Conservation (phyloP, 768 basidiomycete species). For the Cyclocybe cylindracea region DNA sequence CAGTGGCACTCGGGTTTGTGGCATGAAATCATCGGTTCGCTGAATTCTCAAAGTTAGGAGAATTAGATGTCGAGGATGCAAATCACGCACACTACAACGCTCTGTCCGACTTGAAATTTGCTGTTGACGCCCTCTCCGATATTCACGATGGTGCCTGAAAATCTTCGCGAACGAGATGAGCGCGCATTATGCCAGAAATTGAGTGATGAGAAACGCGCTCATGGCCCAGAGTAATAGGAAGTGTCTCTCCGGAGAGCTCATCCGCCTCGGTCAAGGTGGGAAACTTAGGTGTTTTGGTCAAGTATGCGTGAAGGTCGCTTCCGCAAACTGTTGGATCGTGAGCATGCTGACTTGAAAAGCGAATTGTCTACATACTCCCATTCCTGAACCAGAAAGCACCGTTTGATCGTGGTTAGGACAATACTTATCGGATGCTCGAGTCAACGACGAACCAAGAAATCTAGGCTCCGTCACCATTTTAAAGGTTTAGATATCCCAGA, state of each 20-base stretch:
- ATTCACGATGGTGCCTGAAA: slow-evolving; percentile 35
- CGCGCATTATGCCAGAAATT: not conserved
- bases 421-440: not conserved
- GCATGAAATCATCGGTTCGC: slow-evolving; percentile 45
- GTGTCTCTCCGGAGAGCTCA: slow-evolving; percentile 35
- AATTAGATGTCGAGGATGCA: not conserved
- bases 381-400: slow-evolving; percentile 19
- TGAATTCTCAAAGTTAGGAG: slow-evolving; percentile 10
- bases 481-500: not conserved
- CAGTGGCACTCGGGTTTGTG: slow-evolving; percentile 31
- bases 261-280: slow-evolving; percentile 35
- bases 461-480: slow-evolving; percentile 7
- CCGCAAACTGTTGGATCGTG: slow-evolving; percentile 37
- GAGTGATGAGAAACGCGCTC: slow-evolving; percentile 31
- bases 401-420: not conserved
- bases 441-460: slow-evolving; percentile 25
- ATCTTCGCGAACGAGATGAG: slow-evolving; percentile 15
- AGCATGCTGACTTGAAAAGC: not conserved
- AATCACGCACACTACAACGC: slow-evolving; percentile 31
- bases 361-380: slow-evolving; percentile 25
- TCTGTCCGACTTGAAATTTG: slow-evolving; percentile 33
- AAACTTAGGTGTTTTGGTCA: slow-evolving; percentile 24
- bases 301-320: slow-evolving; percentile 47
- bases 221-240: slow-evolving; percentile 47
- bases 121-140: slow-evolving; percentile 33